Evolutionary conservation across 2,329 filamentous ascomycete species (phyloP), one percentile per base, ranked within the genome.

Genomic region (Fusarium poae): DNA sequence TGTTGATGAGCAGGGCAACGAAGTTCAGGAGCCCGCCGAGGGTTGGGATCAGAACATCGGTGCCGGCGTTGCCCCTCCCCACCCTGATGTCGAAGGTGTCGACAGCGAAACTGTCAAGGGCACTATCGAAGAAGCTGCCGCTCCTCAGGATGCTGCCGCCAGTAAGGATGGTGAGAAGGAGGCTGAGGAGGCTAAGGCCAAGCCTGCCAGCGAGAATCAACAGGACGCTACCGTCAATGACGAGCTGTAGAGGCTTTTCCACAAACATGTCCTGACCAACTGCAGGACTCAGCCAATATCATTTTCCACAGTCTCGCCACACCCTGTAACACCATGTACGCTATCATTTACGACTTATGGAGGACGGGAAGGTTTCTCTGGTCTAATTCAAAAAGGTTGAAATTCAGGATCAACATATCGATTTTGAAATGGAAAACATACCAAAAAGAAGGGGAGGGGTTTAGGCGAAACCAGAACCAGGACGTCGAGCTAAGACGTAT

Each of bases 1-100:
- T 57, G 85, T 97, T 40, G 93, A 97, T 79, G 88, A 87, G 53
- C 79, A 89, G 43, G 96, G 94, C 62, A 93, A 94, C 70, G 92
- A 97, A 76, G 80, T 97, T n/a, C 77, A 78, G 13, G 72, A 79
- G 34, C 81, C 82, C 16, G 77, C 79, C 25, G 83, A 80, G 39
- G 82, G 77, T 23, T 78, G 74, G 77, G 75, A 75, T 18, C 75
- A 80, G 49, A 76, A 77, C 29, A 72, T 77, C 46, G 78, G 68
- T 18, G 81, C 71, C 16, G 80, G 77, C 50, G 84, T 88, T 32
- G 86, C 86, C 11, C 86, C 86, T 35, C 86, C 86, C 20, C 86
- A 89, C 71, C 86, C 86, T 9, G 86, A 89, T 73, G 86, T 89
- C 11, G 83, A 91, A 68, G 88, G 88, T 37, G 83, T 83, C 29